A percentile compares a stretch with the other conserved stretches of the same genome.
phyloP scores from a whole-genome alignment of 371 early-diverging fungal species.

The Mucor indicus region DNA sequence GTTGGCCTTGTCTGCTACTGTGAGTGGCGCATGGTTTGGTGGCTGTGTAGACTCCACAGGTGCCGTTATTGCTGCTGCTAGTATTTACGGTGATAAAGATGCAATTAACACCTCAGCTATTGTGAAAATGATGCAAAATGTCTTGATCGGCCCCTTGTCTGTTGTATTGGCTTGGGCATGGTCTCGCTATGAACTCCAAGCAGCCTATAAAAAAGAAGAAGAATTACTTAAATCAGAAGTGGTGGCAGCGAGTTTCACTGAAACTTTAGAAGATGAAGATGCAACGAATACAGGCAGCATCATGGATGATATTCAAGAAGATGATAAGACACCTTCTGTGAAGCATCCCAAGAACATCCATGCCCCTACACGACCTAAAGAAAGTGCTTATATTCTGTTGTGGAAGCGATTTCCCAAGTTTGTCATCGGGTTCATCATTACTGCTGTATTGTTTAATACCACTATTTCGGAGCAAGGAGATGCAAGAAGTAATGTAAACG shows the following conservation, averaged over 20 bases:
- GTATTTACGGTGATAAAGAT: conserved; percentile 54
- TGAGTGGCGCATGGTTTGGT: conserved; percentile 67
- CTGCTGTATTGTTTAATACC: conserved; percentile 59
- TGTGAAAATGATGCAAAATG: conserved; percentile 66
- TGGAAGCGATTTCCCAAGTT: conserved; percentile 67
- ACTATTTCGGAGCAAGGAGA: conserved; percentile 35
- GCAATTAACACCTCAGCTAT: conserved; percentile 59
- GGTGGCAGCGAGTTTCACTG: no score
- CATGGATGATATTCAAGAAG: background rate
- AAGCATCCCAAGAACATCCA: conserved; percentile 16
- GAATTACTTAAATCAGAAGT: no score
- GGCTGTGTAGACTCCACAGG: conserved; percentile 66
- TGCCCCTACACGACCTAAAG: conserved; percentile 10
- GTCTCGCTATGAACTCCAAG: conserved; percentile 49
- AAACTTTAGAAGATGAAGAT: background rate
- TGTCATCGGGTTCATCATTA: conserved; percentile 58
- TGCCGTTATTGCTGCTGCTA: conserved; percentile 66
- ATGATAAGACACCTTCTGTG: conserved; percentile 15
- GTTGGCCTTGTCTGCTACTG: conserved; percentile 37
- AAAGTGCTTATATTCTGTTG: conserved; percentile 33
- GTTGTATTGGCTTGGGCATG: conserved; percentile 59
- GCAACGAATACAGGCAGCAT: background rate
- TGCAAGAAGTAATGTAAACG: conserved; percentile 36
- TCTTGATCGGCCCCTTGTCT: conserved; percentile 59
- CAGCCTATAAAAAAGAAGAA: conserved; percentile 27